phyloP scores from a whole-genome alignment of 176 grass and related monocot genomes.

The Oryza brachyantha region DNA sequence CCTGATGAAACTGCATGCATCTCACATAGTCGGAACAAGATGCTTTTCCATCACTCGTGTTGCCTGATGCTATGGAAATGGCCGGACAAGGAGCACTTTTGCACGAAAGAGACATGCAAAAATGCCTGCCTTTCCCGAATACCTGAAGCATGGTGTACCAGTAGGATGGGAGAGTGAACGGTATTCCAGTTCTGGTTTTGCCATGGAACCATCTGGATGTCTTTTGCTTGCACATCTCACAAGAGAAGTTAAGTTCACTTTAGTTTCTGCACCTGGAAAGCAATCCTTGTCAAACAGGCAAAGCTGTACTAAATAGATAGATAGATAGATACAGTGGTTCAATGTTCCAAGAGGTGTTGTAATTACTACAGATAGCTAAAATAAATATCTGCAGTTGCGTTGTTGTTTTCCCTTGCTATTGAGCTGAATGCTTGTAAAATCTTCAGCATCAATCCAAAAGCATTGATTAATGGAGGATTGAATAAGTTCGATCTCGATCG shows the following conservation, averaged over 20 bases:
- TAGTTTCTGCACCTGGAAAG: background rate
- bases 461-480: background rate
- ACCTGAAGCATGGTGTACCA: background rate
- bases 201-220: background rate
- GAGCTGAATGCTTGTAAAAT: background rate
- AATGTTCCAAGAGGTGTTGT: background rate
- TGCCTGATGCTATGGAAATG: background rate
- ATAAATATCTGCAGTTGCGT: background rate
- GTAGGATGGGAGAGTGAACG: background rate
- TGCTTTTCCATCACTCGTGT: slow-evolving; percentile 4
- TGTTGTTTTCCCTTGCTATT: background rate
- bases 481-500: background rate
- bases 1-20: background rate
- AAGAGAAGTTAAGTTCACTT: background rate
- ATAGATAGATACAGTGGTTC: background rate
- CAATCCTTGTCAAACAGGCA: background rate
- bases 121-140: background rate
- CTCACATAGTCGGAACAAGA: background rate
- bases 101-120: background rate
- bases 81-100: background rate
- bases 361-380: background rate
- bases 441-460: background rate
- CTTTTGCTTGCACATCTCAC: background rate
- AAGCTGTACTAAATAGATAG: background rate
- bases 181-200: background rate